These are phyloP conservation scores for Aspergillus panamensis DNA, from an alignment of 495 filamentous ascomycete genomes.

Conservation along the genomic window DNA sequence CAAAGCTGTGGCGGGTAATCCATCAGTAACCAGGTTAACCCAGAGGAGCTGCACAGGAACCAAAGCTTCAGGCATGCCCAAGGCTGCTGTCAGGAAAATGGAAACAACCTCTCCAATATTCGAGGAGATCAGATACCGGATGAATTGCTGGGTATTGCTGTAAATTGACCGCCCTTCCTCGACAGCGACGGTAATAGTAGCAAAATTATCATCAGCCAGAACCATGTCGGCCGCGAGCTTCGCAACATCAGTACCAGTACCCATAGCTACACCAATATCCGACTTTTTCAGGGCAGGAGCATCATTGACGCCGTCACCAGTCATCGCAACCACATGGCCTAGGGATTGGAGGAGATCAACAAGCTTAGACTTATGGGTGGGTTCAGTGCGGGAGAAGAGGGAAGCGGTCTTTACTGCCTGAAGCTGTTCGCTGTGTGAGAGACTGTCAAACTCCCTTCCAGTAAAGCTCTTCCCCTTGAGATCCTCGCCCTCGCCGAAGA, in stretches of 20 bases:
- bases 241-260: slow-evolving; percentile 94
- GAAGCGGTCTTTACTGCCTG: slow-evolving; percentile 80
- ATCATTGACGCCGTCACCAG: slow-evolving; percentile 98
- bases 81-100: slow-evolving; percentile 95
- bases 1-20: slow-evolving; percentile 91
- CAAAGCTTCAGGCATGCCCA: slow-evolving; percentile 97
- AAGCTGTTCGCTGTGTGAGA: slow-evolving; percentile 75
- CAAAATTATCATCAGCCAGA: slow-evolving; percentile 97
- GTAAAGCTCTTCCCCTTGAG: slow-evolving; percentile 91
- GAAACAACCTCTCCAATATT: slow-evolving; percentile 99
- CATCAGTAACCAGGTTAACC: slow-evolving; percentile 99
- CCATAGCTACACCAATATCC: slow-evolving; percentile 99
- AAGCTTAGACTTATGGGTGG: slow-evolving; percentile 89
- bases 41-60: slow-evolving; percentile 97
- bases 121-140: slow-evolving; percentile 96
- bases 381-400: slow-evolving; percentile 96
- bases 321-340: slow-evolving; percentile 98
- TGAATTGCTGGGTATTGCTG: slow-evolving; percentile 99
- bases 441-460: slow-evolving; percentile 86
- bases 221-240: slow-evolving; percentile 99
- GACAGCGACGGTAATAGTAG: slow-evolving; percentile 92
- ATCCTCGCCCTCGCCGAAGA: slow-evolving; percentile 81
- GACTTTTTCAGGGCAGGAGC: slow-evolving; percentile 97
- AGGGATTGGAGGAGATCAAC: slow-evolving; percentile 93
- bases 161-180: slow-evolving; percentile 98